Evolutionary conservation across 768 basidiomycete species (phyloP), one percentile per base, ranked within the genome.

Genomic region (Russula foetens): DNA sequence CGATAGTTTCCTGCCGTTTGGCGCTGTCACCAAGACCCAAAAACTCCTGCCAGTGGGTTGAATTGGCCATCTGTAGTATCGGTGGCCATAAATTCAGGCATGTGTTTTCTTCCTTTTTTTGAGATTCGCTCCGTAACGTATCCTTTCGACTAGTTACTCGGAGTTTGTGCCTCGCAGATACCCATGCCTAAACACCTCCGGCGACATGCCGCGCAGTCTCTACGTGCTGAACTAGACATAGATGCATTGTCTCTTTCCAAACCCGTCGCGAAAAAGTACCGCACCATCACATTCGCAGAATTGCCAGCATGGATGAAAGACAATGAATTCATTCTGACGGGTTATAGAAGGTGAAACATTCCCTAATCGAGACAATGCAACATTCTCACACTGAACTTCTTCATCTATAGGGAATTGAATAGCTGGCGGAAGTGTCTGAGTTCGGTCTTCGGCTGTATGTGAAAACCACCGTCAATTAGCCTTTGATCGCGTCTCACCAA

Each of bases 231-330:
- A 56, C 3, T 24, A 23, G 29, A 29, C 24, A 24, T 19, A 33
- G 50, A 48, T 33, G 5, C n/a, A 14, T 24, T 35, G 12, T 52
- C 35, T 21, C n/a, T 7, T 12, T 17, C 29, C 17, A 9, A 14
- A n/a, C 5, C 51, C 2, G 26, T 12, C 28, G 11, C 31, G 6
- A 23, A 35, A 28, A 48, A 53, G 17, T 1, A 7, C 19, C 56
- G 31, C 17, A 79, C 75, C n/a, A 63, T 81, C 38, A 69, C 74
- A 14, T 90, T 84, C 84, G 61, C 69, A 26, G 82, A 86, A 57
- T 74, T 89, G 46, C 81, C 84, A 43, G 78, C 79, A 35, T 91
- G 86, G 86, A 82, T 83, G 71, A 79, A 74, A 64, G 84, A 90
- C 71, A 90, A 90, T 66, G 85, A 88, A 66, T 86, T 81, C 68